A percentile compares a stretch with the other conserved stretches of the same genome.
Conservation (phyloP, 1,284 basidiomycete species). For the Megacollybia platyphylla region DNA sequence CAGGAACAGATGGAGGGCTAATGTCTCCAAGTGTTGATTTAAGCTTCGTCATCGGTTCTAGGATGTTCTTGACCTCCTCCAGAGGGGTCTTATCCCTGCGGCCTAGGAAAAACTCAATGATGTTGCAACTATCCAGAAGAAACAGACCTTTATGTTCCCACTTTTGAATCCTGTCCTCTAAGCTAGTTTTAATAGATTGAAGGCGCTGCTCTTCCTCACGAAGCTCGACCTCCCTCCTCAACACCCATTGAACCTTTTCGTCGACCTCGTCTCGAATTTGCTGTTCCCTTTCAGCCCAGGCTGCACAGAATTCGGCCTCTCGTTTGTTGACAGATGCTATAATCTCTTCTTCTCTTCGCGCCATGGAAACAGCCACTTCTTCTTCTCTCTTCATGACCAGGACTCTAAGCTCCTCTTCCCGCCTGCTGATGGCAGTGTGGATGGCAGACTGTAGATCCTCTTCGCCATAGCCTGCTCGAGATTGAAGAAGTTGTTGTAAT, state of each 20-base stretch:
- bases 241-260: constrained; percentile 37
- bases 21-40: constrained; percentile 8
- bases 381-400: constrained; percentile 55
- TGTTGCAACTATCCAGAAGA: neutral
- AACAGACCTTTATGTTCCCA: constrained; percentile 21
- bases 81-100: constrained; percentile 47
- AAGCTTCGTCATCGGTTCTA: constrained; percentile 30
- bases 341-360: constrained; percentile 60
- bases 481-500: constrained; percentile 29
- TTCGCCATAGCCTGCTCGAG: constrained; percentile 19
- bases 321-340: constrained; percentile 53
- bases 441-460: constrained; percentile 37
- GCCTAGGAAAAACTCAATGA: constrained; percentile 12
- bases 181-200: constrained; percentile 25
- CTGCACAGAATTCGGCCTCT: constrained; percentile 56
- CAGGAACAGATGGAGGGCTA: constrained; percentile 7
- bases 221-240: constrained; percentile 37
- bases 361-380: constrained; percentile 52
- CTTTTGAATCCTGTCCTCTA: constrained; percentile 31
- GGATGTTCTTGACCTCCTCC: constrained; percentile 62
- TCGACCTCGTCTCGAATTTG: constrained; percentile 38
- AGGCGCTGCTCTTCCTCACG: constrained; percentile 36
- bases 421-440: constrained; percentile 44
- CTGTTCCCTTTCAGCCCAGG: constrained; percentile 46
- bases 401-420: constrained; percentile 56